Evolutionary conservation across 495 filamentous ascomycete species (phyloP).

Genomic region (Hypoxylon trugodes): DNA sequence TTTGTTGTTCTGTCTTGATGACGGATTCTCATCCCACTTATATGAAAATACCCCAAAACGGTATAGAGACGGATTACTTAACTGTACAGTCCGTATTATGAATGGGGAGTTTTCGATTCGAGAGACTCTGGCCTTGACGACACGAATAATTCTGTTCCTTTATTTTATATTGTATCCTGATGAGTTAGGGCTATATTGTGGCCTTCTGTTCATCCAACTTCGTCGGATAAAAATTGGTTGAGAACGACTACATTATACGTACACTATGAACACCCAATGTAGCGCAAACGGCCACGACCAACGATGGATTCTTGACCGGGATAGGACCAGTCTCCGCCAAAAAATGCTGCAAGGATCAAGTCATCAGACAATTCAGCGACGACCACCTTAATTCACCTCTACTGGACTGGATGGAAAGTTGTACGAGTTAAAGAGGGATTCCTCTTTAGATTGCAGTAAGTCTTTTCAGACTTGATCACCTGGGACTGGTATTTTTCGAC

Average conservation of each 20-base stretch:
- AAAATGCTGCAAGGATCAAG: slow-evolving; percentile 28
- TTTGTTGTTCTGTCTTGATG: slow-evolving; percentile 22
- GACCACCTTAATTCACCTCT: slow-evolving; percentile 10
- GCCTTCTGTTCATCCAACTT: not conserved
- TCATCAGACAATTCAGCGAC: slow-evolving; percentile 20
- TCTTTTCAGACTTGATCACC: not conserved
- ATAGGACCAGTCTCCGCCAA: slow-evolving; percentile 28
- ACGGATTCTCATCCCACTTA: slow-evolving; percentile 28
- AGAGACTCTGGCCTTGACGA: slow-evolving; percentile 2
- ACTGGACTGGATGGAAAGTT: slow-evolving; percentile 7
- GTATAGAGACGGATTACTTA: slow-evolving; percentile 25
- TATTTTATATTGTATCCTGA: not conserved
- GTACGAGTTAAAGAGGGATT: not conserved
- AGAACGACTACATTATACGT: slow-evolving; percentile 6
- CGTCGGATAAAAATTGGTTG: slow-evolving; percentile 2
- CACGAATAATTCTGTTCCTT: not conserved
- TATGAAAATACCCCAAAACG: slow-evolving; percentile 42
- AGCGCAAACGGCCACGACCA: slow-evolving; percentile 33
- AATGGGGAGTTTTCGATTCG: slow-evolving; percentile 8
- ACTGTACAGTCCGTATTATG: slow-evolving; percentile 28
- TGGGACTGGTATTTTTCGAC: not conserved
- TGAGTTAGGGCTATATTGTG: not conserved
- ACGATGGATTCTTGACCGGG: slow-evolving; percentile 32
- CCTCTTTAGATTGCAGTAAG: not conserved
- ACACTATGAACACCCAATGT: slow-evolving; percentile 30